A percentile compares a stretch with the other conserved stretches of the same genome.
These are phyloP conservation scores for Populus euphratica DNA, from an alignment of 345 rosid species.

Conservation along the genomic window DNA sequence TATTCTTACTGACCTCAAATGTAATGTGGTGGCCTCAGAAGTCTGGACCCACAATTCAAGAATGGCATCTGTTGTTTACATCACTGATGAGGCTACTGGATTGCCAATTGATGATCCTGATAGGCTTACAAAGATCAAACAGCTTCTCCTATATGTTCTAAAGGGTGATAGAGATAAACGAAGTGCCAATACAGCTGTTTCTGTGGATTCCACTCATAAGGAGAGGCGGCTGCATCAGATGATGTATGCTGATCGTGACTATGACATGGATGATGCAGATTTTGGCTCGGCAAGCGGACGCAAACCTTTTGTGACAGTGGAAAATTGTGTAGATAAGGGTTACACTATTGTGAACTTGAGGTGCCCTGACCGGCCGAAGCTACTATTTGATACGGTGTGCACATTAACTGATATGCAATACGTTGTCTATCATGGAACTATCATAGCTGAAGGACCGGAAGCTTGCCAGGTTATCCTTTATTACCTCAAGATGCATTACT, in stretches of 20 bases:
- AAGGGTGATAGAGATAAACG: constrained; percentile 59
- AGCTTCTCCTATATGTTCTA: constrained; percentile 61
- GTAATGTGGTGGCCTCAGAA: constrained; percentile 72
- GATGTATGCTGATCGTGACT: constrained; percentile 87
- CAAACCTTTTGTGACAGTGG: constrained; percentile 56
- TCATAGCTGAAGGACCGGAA: constrained; percentile 71
- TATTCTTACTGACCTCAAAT: constrained; percentile 64
- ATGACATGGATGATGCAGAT: constrained; percentile 37
- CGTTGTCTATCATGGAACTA: constrained; percentile 65
- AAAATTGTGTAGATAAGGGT: constrained; percentile 56
- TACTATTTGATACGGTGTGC: constrained; percentile 72
- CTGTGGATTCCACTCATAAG: constrained; percentile 64
- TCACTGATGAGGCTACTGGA: constrained; percentile 54
- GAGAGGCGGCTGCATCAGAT: constrained; percentile 76
- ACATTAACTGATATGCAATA: constrained; percentile 83
- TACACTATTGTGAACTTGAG: constrained; percentile 69
- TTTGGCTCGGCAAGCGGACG: constrained; percentile 35
- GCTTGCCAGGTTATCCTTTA: constrained; percentile 60
- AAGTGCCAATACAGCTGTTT: constrained; percentile 64
- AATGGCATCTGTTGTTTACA: constrained; percentile 75
- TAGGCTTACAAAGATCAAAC: constrained; percentile 54
- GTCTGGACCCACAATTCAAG: constrained; percentile 89
- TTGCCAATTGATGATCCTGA: constrained; percentile 50
- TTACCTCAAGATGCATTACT: neutral
- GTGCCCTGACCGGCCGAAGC: constrained; percentile 70